These are phyloP conservation scores for Penicillium cosmopolitanum DNA, from an alignment of 495 filamentous ascomycete species.

Conservation along the genomic window DNA sequence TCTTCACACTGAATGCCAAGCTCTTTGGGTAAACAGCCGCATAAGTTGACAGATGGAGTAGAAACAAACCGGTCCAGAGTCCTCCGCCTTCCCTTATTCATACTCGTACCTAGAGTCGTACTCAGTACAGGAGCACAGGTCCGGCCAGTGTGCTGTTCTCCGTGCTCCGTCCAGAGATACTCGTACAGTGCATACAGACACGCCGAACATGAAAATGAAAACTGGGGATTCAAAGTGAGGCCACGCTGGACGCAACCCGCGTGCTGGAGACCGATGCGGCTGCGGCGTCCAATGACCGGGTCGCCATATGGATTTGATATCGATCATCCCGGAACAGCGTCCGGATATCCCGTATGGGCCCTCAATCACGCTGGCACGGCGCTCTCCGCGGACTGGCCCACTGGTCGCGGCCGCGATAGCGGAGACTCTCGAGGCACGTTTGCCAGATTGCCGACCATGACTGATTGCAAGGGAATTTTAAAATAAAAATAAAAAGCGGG, in stretches of 20 bases:
- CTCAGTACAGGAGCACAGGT: too few relatives aligned
- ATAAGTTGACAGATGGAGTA: too few relatives aligned
- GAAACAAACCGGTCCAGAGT: too few relatives aligned
- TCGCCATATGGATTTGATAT: conserved; percentile 30
- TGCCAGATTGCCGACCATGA: conserved; percentile 10
- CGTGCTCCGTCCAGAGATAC: background rate
- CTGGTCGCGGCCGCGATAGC: conserved; percentile 12
- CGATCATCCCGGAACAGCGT: conserved; percentile 23
- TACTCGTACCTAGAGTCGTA: too few relatives aligned
- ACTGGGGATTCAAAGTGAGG: conserved; percentile 22
- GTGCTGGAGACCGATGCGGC: conserved; percentile 26
- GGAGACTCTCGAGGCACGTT: background rate
- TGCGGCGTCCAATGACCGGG: conserved; percentile 34
- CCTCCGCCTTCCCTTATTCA: too few relatives aligned
- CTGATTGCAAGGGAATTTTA: too few relatives aligned
- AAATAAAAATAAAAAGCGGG: background rate
- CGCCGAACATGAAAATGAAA: conserved; percentile 21
- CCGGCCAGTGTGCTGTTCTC: background rate
- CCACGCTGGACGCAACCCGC: conserved; percentile 20
- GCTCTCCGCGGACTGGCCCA: conserved; percentile 20
- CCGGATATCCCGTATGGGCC: conserved; percentile 25
- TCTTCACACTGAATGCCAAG: too few relatives aligned
- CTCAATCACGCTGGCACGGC: conserved; percentile 19
- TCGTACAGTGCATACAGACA: background rate
- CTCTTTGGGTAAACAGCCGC: too few relatives aligned